Evolutionary conservation across 2,329 filamentous ascomycete genomes (phyloP).

Genomic region (Trichoderma koningiopsis): DNA sequence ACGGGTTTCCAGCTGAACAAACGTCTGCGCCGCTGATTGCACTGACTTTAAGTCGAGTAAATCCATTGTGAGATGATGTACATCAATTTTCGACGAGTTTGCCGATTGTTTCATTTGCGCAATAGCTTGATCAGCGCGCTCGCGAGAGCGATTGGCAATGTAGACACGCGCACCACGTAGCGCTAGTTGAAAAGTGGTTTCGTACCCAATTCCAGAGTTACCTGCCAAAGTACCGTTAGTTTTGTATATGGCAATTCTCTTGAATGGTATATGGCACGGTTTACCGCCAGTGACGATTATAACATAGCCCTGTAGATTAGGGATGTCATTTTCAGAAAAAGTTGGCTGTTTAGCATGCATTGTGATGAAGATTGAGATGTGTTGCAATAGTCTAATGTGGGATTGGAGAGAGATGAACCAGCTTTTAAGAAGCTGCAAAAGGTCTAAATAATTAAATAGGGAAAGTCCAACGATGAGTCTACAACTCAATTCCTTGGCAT

Average conservation of each 20-base stretch:
- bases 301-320: not conserved
- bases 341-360: too few species aligned
- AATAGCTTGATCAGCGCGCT: not conserved
- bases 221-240: not conserved
- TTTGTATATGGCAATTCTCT: too few species aligned
- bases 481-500: too few species aligned
- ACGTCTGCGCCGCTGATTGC: not conserved
- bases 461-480: too few species aligned
- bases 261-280: too few species aligned
- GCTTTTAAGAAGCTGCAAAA: too few species aligned
- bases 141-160: not conserved
- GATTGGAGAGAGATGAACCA: too few species aligned
- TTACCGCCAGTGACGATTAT: not conserved
- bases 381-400: too few species aligned
- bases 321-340: not conserved
- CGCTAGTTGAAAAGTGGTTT: not conserved
- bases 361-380: too few species aligned
- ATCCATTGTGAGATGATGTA: not conserved
- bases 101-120: not conserved
- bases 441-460: too few species aligned
- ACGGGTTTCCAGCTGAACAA: not conserved
- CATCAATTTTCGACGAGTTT: not conserved
- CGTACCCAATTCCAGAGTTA: not conserved
- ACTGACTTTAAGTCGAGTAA: not conserved
- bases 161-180: not conserved